Conservation (phyloP, 1,284 basidiomycete genomes). For the Amylostereum chailletii region DNA sequence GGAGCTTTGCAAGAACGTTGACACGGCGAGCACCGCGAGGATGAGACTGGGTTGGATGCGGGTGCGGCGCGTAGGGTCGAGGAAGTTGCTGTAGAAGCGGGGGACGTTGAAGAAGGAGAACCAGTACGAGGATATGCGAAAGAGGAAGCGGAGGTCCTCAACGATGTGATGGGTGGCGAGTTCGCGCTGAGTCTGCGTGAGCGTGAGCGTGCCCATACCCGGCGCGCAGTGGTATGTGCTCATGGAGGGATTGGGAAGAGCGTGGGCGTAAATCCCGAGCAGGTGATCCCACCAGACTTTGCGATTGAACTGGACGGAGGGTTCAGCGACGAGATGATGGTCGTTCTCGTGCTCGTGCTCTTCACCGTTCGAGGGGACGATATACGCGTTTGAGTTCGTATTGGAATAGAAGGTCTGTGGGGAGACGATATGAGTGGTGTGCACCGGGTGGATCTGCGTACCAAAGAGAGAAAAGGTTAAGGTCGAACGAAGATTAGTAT, state of each 20-base stretch:
- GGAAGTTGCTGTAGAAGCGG: constrained; percentile 51
- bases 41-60: constrained; percentile 61
- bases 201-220: constrained; percentile 14
- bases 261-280: constrained; percentile 39
- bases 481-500: too few relatives aligned
- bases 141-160: constrained; percentile 54
- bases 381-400: background rate
- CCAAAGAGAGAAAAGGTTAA: too few relatives aligned
- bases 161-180: constrained; percentile 36
- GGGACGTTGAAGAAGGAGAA: constrained; percentile 67
- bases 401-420: too few relatives aligned
- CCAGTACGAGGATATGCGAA: constrained; percentile 59
- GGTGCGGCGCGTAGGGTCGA: constrained; percentile 42
- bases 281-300: constrained; percentile 75
- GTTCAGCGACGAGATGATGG: constrained; percentile 25
- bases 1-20: constrained; percentile 63
- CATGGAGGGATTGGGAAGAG: constrained; percentile 3
- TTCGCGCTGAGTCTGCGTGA: constrained; percentile 36
- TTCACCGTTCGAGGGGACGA: background rate
- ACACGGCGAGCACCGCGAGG: constrained; percentile 54
- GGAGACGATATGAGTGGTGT: too few relatives aligned
- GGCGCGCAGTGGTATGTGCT: constrained; percentile 5
- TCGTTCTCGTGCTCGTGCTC: constrained; percentile 1
- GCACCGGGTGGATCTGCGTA: too few relatives aligned
- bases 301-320: constrained; percentile 55